Base-by-base conservation (phyloP, 2,329 filamentous ascomycete genomes). In the Alternaria solani region DNA sequence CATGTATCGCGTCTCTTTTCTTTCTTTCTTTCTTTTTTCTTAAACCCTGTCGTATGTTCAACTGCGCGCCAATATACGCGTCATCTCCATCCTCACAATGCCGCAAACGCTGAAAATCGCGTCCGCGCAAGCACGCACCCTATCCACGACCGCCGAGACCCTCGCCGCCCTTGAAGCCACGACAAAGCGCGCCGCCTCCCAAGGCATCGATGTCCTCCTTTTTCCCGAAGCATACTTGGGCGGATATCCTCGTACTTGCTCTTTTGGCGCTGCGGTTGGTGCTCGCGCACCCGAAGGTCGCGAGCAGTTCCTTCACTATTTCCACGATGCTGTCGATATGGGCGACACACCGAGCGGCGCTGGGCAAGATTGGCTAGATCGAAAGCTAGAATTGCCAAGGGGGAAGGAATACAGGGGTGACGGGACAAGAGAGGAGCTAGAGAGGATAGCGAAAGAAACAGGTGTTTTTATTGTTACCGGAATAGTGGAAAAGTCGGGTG, bases 151-250 rank as follows among this genome's bases (percentile, higher is more conserved):
- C n/a, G 55, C 73, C 42, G 75, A 85, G 34, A 96, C 93, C 1
- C 85, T 97, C 56, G 72, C 79, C 7, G 86, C 89, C 36, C 86
- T 97, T 51, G 84, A 88, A 70, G 68, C 77, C 11, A 87, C 91
- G 14, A 89, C 91, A 34, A 80, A 80, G 25, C 80, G 83, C 36
- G 93, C 93, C n/a, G 86, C 89, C 4, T 84, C 76, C 12, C 77
- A 81, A 42, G 82, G 81, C 48, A 82, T 87, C 16, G 82, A 95
- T 75, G 84, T 97, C 51, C 84, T 97, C 28, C 87, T 97, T 53
- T 94, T 97, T 62, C 94, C 94, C 0, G 94, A 98, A 81, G 94
- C 94, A 23, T 97, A 93, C 75, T 85, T 97, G 2, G 94, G 94
- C 47, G 94, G 94, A 1, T 97, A 97, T 75, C 94, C 94, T 18